Evolutionary conservation across 257 asterid species (phyloP).

Genomic region (Buddleja alternifolia): DNA sequence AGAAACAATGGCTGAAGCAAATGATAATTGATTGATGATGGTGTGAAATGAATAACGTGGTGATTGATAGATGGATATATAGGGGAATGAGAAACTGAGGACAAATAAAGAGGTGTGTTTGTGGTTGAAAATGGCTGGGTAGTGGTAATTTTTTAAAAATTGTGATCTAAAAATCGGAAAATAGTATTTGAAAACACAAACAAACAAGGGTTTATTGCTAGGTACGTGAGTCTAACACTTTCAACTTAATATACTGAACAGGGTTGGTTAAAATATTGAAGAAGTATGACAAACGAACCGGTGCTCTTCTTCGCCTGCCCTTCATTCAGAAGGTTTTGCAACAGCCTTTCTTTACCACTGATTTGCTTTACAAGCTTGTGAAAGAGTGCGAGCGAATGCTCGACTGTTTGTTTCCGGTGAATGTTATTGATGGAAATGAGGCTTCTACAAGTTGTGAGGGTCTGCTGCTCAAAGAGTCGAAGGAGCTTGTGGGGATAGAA

Average conservation of each 20-base stretch:
- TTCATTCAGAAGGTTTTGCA: constrained; percentile 92
- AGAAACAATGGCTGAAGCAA: no score
- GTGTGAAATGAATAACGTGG: no score
- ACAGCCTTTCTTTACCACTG: constrained; percentile 89
- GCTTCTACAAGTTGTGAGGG: constrained; percentile 53
- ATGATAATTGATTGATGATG: no score
- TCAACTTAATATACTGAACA: constrained; percentile 30
- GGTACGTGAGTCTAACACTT: neutral
- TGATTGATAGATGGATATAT: no score
- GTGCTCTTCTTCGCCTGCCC: constrained; percentile 89
- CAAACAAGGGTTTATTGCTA: no score
- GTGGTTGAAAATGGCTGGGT: no score
- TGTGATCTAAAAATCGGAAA: no score
- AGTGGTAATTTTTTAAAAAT: no score
- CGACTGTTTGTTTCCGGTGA: constrained; percentile 60
- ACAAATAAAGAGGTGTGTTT: no score
- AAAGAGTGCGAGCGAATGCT: constrained; percentile 91
- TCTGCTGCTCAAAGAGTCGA: constrained; percentile 43
- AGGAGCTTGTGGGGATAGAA: constrained; percentile 72
- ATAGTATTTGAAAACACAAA: no score
- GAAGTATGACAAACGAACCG: constrained; percentile 93
- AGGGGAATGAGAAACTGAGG: no score
- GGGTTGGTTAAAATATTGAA: constrained; percentile 88
- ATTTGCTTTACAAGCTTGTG: constrained; percentile 81
- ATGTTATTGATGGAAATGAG: constrained; percentile 33